Percentiles rank a stretch among this genome's conserved stretches.
Evolutionary conservation across 805 yeast species (phyloP).

Genomic region (Candida multigemmis): DNA sequence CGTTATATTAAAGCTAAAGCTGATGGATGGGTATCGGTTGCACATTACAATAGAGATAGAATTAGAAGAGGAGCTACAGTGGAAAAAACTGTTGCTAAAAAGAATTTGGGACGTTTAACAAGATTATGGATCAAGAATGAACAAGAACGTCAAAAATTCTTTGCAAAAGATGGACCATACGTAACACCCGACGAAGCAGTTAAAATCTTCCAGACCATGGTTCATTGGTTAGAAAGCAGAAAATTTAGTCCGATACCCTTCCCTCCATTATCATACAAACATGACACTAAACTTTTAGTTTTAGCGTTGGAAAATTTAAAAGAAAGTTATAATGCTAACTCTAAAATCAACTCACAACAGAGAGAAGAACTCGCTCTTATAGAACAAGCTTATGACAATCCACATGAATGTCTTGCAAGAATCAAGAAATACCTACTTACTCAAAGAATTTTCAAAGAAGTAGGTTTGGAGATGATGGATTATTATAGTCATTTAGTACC

Average conservation of each 20-base stretch:
- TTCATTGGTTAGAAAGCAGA: conserved; percentile 82
- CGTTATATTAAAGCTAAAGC: conserved; percentile 92
- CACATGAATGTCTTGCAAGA: conserved; percentile 83
- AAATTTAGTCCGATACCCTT: conserved; percentile 84
- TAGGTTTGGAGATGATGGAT: conserved; percentile 83
- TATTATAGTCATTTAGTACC: conserved; percentile 78
- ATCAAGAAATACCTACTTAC: conserved; percentile 76
- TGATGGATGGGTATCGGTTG: conserved; percentile 92
- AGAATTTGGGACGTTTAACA: conserved; percentile 86
- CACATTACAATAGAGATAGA: conserved; percentile 86
- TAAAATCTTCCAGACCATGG: conserved; percentile 76
- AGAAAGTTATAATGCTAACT: conserved; percentile 58
- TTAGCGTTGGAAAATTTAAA: conserved; percentile 85
- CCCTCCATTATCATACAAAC: conserved; percentile 86
- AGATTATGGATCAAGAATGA: conserved; percentile 89
- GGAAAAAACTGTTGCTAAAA: conserved; percentile 89
- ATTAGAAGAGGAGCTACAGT: conserved; percentile 84
- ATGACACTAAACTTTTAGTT: conserved; percentile 84
- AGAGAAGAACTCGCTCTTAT: conserved; percentile 89
- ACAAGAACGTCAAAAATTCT: conserved; percentile 76
- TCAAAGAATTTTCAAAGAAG: conserved; percentile 89
- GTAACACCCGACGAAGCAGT: conserved; percentile 85
- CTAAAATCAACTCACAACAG: conserved; percentile 75
- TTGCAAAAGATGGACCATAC: conserved; percentile 81
- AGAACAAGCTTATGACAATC: conserved; percentile 95